phyloP scores from a whole-genome alignment of 2,329 filamentous ascomycete species.

The Calonectria pteridis region DNA sequence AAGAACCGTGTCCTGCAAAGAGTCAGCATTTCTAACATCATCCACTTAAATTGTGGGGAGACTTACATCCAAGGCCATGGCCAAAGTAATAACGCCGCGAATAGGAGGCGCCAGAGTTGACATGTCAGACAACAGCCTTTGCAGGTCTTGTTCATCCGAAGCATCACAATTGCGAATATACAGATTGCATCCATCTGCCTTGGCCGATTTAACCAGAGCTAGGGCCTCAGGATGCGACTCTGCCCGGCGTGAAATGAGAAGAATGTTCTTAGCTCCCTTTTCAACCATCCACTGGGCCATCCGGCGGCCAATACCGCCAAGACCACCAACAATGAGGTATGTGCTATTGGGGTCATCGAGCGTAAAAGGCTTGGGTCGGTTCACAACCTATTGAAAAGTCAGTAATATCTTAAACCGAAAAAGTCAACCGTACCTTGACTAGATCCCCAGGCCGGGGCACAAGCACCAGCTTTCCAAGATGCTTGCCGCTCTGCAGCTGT shows the following conservation, averaged over 20 bases:
- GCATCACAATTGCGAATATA: not conserved
- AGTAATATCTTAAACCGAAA: not conserved
- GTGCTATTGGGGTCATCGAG: not conserved
- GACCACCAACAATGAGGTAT: not conserved
- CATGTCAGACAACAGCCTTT: not conserved
- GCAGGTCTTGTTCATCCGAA: not conserved
- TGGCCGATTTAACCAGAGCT: not conserved
- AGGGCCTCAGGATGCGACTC: not conserved
- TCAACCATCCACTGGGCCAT: conserved; percentile 5
- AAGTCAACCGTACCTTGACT: not conserved
- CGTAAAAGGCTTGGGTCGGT: not conserved
- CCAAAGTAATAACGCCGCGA: not conserved
- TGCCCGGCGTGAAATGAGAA: not conserved
- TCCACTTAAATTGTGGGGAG: not conserved
- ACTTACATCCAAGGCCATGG: conserved; percentile 4
- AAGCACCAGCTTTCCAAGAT: not conserved
- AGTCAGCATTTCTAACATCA: not conserved
- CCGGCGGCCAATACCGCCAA: not conserved
- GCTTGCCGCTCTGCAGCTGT: not conserved
- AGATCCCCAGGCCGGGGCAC: not conserved
- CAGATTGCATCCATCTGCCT: not conserved
- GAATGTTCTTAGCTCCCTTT: not conserved
- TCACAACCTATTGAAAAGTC: not conserved
- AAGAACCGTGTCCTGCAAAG: not conserved
- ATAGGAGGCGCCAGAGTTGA: not conserved